Conservation (phyloP, 257 asterid species). For the Solanum medicagineum region DNA sequence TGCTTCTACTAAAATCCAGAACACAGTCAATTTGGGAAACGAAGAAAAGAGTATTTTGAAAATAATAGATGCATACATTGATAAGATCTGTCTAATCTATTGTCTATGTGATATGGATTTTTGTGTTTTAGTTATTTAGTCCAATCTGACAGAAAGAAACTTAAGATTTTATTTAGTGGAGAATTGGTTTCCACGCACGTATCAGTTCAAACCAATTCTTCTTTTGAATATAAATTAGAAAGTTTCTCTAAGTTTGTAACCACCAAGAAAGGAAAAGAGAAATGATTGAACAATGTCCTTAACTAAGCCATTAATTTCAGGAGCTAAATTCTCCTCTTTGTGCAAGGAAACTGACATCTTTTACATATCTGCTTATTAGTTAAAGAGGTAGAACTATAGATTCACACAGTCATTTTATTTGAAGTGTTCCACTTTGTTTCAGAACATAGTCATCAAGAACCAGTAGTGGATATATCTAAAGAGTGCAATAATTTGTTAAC, state of each 20-base stretch:
- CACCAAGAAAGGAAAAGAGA: neutral
- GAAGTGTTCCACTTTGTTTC: neutral
- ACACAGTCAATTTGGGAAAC: neutral
- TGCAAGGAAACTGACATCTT: neutral
- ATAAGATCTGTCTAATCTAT: neutral
- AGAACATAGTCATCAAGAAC: neutral
- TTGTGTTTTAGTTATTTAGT: neutral
- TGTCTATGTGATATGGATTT: neutral
- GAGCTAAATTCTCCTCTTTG: neutral
- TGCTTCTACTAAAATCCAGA: neutral
- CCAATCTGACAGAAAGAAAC: neutral
- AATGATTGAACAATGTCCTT: neutral
- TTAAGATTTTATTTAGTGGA: neutral
- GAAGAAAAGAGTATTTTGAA: neutral
- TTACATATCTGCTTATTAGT: neutral
- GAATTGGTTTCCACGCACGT: neutral
- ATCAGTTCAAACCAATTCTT: neutral
- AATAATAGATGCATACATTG: neutral
- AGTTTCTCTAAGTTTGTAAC: neutral
- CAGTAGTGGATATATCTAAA: neutral
- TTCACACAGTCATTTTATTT: neutral
- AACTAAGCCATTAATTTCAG: neutral
- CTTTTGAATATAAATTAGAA: neutral
- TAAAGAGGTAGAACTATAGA: neutral
- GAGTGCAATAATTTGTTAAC: conserved; percentile 5